Conservation (phyloP, 2,329 filamentous ascomycete species). For the Stemphylium beticola region DNA sequence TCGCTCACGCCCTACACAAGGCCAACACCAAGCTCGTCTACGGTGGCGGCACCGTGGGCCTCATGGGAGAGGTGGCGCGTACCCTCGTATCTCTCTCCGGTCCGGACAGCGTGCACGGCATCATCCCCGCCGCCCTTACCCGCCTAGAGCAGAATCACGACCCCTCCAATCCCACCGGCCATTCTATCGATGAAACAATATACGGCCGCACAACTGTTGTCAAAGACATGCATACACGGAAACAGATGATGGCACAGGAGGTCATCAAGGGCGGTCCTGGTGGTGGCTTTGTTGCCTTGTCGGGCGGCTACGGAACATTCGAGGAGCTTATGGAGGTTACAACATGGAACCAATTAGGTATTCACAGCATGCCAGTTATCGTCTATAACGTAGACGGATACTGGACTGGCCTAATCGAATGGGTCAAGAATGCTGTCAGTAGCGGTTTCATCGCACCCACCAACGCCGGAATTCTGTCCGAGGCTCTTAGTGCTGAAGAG, state of each 20-base stretch:
- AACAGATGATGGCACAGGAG: conserved; percentile 89
- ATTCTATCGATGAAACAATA: conserved; percentile 64
- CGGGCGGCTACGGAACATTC: conserved; percentile 90
- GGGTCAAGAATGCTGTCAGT: conserved; percentile 77
- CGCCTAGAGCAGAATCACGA: conserved; percentile 73
- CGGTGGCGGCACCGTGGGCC: conserved; percentile 88
- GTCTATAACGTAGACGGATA: conserved; percentile 89
- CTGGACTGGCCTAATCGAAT: conserved; percentile 84
- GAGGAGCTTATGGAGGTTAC: conserved; percentile 93
- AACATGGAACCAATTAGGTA: conserved; percentile 96
- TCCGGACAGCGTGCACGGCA: conserved; percentile 83
- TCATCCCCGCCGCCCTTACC: conserved; percentile 88
- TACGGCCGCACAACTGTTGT: conserved; percentile 91
- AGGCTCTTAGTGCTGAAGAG: conserved; percentile 73
- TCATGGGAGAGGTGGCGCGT: conserved; percentile 94
- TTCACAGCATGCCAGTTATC: conserved; percentile 77
- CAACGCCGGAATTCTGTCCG: conserved; percentile 78
- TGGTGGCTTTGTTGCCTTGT: conserved; percentile 86
- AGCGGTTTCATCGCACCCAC: conserved; percentile 76
- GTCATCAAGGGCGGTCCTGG: conserved; percentile 82
- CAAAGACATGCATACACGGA: conserved; percentile 94
- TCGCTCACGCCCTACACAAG: conserved; percentile 75
- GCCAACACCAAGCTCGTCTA: conserved; percentile 87
- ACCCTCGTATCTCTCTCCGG: conserved; percentile 84
- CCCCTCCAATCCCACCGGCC: conserved; percentile 48